Evolutionary conservation across 345 rosid species (phyloP).

Genomic region (Syzygium oleosum): DNA sequence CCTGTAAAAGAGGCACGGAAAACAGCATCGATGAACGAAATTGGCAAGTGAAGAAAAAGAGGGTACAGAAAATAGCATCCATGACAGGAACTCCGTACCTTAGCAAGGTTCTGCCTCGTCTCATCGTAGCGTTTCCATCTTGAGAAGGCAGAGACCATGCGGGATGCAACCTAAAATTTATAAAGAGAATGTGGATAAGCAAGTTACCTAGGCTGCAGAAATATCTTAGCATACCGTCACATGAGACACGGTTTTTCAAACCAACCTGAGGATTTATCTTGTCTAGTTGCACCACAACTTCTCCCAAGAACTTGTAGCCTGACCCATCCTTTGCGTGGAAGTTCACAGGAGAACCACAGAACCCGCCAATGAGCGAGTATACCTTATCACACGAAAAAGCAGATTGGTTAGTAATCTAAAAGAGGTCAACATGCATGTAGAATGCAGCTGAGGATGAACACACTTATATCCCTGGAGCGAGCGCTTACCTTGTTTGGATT

Average conservation of each 20-base stretch:
- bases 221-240: neutral
- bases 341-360: constrained; percentile 79
- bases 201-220: neutral
- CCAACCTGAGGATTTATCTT: constrained; percentile 87
- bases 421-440: neutral
- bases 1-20: constrained; percentile 30
- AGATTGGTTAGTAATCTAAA: neutral
- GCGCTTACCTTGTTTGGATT: constrained; percentile 78
- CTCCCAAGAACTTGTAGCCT: constrained; percentile 94
- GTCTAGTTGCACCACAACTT: constrained; percentile 77
- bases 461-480: neutral
- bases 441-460: neutral
- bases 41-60: neutral
- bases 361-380: constrained; percentile 80
- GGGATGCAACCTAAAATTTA: constrained; percentile 68
- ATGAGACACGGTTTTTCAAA: neutral
- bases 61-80: neutral
- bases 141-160: constrained; percentile 96
- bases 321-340: constrained; percentile 96
- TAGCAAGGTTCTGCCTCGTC: constrained; percentile 72
- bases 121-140: constrained; percentile 94
- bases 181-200: neutral
- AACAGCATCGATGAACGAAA: neutral
- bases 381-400: constrained; percentile 29
- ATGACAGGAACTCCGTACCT: constrained; percentile 30